Conservation (phyloP, 2,329 filamentous ascomycete genomes). For the Magnaporthiopsis rhizophila region DNA sequence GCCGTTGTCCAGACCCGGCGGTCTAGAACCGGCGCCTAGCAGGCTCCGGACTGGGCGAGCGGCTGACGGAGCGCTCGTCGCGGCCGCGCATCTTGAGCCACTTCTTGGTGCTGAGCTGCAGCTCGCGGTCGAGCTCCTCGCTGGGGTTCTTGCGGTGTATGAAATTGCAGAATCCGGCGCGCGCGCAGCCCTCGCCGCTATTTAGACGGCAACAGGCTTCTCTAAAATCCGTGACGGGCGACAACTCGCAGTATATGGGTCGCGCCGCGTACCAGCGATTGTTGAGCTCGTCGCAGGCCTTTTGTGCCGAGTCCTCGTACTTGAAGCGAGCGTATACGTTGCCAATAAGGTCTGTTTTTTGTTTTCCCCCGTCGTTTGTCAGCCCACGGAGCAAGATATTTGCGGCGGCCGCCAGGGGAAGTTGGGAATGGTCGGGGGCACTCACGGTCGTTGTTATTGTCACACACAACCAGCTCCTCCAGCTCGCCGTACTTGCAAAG, state of each 20-base stretch:
- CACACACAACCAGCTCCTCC: conserved; percentile 96
- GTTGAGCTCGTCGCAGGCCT: conserved; percentile 90
- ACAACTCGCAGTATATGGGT: conserved; percentile 96
- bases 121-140: conserved; percentile 78
- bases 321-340: conserved; percentile 99
- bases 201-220: conserved; percentile 96
- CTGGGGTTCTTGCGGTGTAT: conserved; percentile 95
- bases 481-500: conserved; percentile 98
- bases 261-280: conserved; percentile 93
- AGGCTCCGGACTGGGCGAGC: conserved; percentile 83
- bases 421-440: neutral
- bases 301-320: conserved; percentile 94
- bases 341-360: conserved; percentile 66
- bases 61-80: conserved; percentile 72
- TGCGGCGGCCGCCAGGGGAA: neutral
- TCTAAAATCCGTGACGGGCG: conserved; percentile 93
- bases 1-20: too few relatives aligned
- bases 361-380: neutral
- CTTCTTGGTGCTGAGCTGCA: conserved; percentile 88
- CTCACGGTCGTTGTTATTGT: conserved; percentile 89
- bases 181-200: conserved; percentile 86
- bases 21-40: conserved; percentile 60
- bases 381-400: neutral
- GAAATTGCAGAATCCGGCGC: conserved; percentile 98
- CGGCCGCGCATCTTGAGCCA: conserved; percentile 81